These are phyloP conservation scores for Trichoderma arundinaceum DNA, from an alignment of 2,329 filamentous ascomycete species.

Conservation along the genomic window DNA sequence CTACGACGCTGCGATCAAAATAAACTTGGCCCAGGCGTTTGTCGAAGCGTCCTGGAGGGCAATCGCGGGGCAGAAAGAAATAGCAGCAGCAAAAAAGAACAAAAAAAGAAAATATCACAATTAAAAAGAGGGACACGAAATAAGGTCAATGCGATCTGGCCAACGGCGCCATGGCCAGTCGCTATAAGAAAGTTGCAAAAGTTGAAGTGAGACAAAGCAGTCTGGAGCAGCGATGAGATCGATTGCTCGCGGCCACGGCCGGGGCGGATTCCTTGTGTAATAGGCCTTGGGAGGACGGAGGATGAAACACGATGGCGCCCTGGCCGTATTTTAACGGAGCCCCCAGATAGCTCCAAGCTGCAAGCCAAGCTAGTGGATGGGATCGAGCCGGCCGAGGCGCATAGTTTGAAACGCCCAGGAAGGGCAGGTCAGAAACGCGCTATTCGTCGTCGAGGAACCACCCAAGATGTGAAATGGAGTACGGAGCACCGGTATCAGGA, in stretches of 20 bases:
- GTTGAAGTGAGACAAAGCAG: conserved; percentile 15
- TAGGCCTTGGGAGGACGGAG: conserved; percentile 35
- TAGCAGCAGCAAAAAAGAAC: conserved; percentile 3
- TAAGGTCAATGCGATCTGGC: conserved; percentile 25
- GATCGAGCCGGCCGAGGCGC: conserved; percentile 25
- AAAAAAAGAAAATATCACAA: conserved; percentile 29
- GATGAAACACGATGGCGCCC: conserved; percentile 34
- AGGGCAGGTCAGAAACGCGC: conserved; percentile 29
- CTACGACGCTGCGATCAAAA: conserved; percentile 20
- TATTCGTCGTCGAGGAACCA: conserved; percentile 7
- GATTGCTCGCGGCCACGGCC: conserved; percentile 28
- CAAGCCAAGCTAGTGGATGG: conserved; percentile 26
- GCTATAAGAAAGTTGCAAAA: conserved; percentile 24
- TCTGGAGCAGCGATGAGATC: conserved; percentile 28
- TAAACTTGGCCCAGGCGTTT: conserved; percentile 24
- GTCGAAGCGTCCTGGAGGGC: conserved; percentile 15
- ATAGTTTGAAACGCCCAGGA: conserved; percentile 29
- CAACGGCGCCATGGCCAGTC: conserved; percentile 24
- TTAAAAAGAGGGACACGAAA: conserved; percentile 27
- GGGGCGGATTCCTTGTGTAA: conserved; percentile 27
- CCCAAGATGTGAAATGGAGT: conserved; percentile 20
- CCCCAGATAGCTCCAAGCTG: conserved; percentile 27
- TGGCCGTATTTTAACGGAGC: conserved; percentile 28
- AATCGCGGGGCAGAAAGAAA: conserved; percentile 17
- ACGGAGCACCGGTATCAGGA: conserved; percentile 21